Percentiles rank a stretch among this genome's conserved stretches.
These are phyloP conservation scores for Geopyxis carbonaria DNA, from an alignment of 495 filamentous ascomycete genomes.

Conservation along the genomic window DNA sequence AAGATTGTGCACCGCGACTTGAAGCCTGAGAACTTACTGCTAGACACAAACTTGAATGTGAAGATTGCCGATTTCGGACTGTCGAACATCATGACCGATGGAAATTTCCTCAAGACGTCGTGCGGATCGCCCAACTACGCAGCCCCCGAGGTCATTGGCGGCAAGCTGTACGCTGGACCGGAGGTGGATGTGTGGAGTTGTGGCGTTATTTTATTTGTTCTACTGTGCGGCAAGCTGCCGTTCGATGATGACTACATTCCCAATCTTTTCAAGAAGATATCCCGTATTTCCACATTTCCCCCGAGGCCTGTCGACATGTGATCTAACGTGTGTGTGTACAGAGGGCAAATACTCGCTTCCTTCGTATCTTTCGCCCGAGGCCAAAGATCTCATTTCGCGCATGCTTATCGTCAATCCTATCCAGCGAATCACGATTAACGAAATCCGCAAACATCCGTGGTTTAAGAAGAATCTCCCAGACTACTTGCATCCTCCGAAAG, in stretches of 20 bases:
- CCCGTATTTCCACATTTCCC: slow-evolving; percentile 24
- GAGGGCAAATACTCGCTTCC: slow-evolving; percentile 80
- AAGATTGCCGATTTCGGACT: slow-evolving; percentile 98
- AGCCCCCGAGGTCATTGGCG: slow-evolving; percentile 91
- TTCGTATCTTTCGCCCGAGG: slow-evolving; percentile 68
- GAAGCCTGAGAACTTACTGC: slow-evolving; percentile 90
- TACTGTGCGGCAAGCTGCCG: slow-evolving; percentile 76
- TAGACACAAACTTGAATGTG: slow-evolving; percentile 87
- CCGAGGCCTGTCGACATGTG: not conserved
- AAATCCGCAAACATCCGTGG: slow-evolving; percentile 90
- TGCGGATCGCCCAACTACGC: slow-evolving; percentile 98
- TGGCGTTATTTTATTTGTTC: slow-evolving; percentile 91
- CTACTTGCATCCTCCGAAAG: slow-evolving; percentile 75
- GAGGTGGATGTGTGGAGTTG: slow-evolving; percentile 99
- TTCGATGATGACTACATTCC: slow-evolving; percentile 97
- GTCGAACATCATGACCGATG: slow-evolving; percentile 99
- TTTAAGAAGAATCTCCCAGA: slow-evolving; percentile 69
- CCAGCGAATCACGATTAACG: slow-evolving; percentile 77
- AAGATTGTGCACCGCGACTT: slow-evolving; percentile 97
- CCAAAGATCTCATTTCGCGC: slow-evolving; percentile 66
- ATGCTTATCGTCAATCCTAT: slow-evolving; percentile 94
- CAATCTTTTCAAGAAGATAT: slow-evolving; percentile 70
- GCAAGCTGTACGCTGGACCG: slow-evolving; percentile 91
- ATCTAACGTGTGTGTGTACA: slow-evolving; percentile 17
- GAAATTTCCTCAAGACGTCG: slow-evolving; percentile 96